Conservation (phyloP, 257 asterid species). For the Jasminum sambac region DNA sequence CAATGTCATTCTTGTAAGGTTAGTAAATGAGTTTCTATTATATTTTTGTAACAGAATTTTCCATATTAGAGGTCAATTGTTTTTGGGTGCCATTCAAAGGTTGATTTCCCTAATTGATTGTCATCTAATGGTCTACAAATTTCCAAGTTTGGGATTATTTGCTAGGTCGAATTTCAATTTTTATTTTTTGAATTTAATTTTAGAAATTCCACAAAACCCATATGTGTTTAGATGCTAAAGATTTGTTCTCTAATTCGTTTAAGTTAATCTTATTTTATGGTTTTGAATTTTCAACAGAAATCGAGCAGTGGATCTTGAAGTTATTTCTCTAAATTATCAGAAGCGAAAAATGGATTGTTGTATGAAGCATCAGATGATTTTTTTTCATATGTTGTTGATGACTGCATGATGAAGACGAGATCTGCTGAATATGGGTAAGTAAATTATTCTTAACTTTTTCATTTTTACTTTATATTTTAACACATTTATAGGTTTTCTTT, state of each 20-base stretch:
- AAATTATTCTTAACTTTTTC: background rate
- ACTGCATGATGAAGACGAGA: conserved; percentile 32
- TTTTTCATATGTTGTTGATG: conserved; percentile 20
- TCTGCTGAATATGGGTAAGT: conserved; percentile 48
- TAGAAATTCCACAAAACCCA: background rate
- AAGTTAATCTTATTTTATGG: background rate
- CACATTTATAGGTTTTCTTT: background rate
- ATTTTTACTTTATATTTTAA: no score
- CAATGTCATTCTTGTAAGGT: no score
- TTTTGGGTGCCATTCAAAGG: no score
- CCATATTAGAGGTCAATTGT: no score
- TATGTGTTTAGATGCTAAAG: background rate
- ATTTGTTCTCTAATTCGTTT: conserved; percentile 17
- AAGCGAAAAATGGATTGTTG: conserved; percentile 35
- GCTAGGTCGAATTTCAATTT: no score
- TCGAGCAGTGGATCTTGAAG: background rate
- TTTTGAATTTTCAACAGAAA: conserved; percentile 28
- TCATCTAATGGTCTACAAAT: no score
- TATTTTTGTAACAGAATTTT: no score
- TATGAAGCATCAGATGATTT: conserved; percentile 19
- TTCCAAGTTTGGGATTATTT: no score
- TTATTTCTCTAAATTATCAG: background rate
- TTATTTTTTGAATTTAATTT: no score
- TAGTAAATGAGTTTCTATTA: no score
- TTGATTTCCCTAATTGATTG: no score